Conservation (phyloP, 805 yeast genomes). For the Candida ficus region DNA sequence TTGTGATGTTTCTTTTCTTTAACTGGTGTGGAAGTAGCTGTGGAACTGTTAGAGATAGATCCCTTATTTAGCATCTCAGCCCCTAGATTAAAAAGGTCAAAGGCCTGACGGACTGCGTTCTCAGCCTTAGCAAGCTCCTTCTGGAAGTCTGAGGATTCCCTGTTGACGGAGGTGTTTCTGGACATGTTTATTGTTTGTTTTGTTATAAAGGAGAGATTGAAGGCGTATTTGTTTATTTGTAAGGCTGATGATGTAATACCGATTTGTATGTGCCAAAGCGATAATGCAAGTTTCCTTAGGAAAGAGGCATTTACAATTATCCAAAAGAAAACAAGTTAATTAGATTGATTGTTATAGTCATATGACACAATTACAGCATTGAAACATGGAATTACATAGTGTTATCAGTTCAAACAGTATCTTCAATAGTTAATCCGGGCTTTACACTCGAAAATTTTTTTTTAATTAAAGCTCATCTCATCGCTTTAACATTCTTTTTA, state of each 20-base stretch:
- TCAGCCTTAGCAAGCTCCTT: constrained; percentile 15
- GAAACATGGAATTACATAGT: too few species aligned
- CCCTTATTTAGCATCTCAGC: constrained; percentile 17
- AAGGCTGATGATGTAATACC: neutral
- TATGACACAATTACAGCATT: too few species aligned
- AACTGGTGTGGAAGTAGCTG: constrained; percentile 1
- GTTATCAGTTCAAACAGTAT: too few species aligned
- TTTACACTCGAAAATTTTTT: neutral
- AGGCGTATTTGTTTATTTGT: neutral
- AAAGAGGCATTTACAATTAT: too few species aligned
- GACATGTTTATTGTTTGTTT: neutral
- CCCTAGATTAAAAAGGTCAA: constrained; percentile 21
- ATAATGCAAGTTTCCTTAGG: too few species aligned
- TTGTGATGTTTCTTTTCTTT: constrained; percentile 3
- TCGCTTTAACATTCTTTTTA: too few species aligned
- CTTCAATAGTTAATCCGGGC: too few species aligned
- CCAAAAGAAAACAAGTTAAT: too few species aligned
- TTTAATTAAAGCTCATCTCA: neutral
- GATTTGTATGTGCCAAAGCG: neutral
- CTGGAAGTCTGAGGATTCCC: neutral
- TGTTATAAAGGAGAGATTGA: neutral
- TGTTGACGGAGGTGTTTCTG: neutral
- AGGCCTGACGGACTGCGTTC: constrained; percentile 22
- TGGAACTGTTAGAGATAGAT: neutral
- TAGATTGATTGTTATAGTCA: too few species aligned